Evolutionary conservation across 768 basidiomycete species (phyloP).

Genomic region (Lentinula aciculospora): DNA sequence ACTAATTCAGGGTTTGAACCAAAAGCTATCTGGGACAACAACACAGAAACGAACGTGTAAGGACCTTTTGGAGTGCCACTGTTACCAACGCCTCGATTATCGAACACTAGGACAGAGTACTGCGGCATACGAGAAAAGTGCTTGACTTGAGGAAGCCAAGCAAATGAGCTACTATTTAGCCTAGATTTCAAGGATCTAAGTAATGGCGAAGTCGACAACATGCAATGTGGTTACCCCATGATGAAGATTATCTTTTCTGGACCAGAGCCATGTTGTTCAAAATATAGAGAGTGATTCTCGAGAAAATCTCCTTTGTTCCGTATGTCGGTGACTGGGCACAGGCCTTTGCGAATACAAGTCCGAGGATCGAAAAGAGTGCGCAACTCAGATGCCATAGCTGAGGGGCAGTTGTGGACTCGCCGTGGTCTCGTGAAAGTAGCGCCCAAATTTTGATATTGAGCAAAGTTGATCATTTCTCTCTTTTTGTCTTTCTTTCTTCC

Average conservation of each 20-base stretch:
- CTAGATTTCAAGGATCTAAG: conserved; percentile 23
- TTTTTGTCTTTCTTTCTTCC: background rate
- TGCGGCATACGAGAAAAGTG: conserved; percentile 48
- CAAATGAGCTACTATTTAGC: conserved; percentile 57
- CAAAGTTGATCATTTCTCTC: too few relatives aligned
- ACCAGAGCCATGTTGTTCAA: conserved; percentile 68
- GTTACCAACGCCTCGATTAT: conserved; percentile 81
- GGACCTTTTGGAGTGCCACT: conserved; percentile 67
- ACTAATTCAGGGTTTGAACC: conserved; percentile 25
- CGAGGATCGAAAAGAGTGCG: conserved; percentile 49
- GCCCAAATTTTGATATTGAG: too few relatives aligned
- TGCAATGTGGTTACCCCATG: conserved; percentile 48
- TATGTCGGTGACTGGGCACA: conserved; percentile 65
- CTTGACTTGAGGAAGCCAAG: conserved; percentile 60
- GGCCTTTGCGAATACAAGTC: conserved; percentile 63
- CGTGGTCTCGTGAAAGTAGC: too few relatives aligned
- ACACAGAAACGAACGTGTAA: conserved; percentile 56
- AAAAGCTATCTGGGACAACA: background rate
- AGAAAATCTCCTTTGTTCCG: conserved; percentile 38
- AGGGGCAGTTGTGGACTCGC: background rate
- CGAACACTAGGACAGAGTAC: conserved; percentile 69
- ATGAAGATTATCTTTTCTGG: conserved; percentile 66
- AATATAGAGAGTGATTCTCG: conserved; percentile 74
- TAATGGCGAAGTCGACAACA: background rate
- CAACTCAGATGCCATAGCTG: conserved; percentile 2